Percentiles rank a stretch among this genome's conserved stretches.
Evolutionary conservation across 352 stramenopile species (phyloP).

Genomic region (Phytophthora pini): DNA sequence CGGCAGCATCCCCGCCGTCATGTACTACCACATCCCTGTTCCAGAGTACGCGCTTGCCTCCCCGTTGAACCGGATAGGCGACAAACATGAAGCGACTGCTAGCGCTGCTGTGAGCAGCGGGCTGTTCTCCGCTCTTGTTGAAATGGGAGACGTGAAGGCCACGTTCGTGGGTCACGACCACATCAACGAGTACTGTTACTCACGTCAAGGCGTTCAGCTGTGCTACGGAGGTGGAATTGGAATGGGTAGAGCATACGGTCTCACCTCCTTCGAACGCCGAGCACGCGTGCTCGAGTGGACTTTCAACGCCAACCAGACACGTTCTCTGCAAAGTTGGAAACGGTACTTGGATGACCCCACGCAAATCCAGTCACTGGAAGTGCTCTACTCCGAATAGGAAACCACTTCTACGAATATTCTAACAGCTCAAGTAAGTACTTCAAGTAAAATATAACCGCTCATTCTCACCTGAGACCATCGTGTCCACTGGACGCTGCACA

Average conservation of each 20-base stretch:
- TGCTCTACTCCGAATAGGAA: conserved; percentile 50
- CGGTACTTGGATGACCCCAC: conserved; percentile 40
- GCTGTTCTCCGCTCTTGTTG: conserved; percentile 51
- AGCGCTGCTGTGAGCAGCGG: conserved; percentile 39
- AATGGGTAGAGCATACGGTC: conserved; percentile 45
- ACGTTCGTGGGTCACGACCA: conserved; percentile 69
- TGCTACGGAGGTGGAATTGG: conserved; percentile 66
- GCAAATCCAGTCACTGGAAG: conserved; percentile 40
- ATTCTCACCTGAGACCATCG: conserved; percentile 7
- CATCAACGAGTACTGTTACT: conserved; percentile 68
- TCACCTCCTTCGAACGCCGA: conserved; percentile 35
- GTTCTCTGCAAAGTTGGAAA: conserved; percentile 53
- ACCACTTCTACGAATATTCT: conserved; percentile 30
- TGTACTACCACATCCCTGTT: conserved; percentile 75
- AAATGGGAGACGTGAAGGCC: conserved; percentile 62
- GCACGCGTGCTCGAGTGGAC: conserved; percentile 58
- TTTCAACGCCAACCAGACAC: conserved; percentile 41
- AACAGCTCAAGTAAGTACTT: conserved; percentile 16
- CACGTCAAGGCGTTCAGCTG: conserved; percentile 50
- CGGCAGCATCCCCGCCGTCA: conserved; percentile 43
- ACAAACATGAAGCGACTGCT: conserved; percentile 39
- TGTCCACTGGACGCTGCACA: background rate
- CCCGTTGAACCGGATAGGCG: conserved; percentile 25
- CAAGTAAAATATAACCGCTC: conserved; percentile 24
- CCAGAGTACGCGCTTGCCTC: conserved; percentile 48